Conservation (phyloP, 2,329 filamentous ascomycete species). For the Fusarium sp. region DNA sequence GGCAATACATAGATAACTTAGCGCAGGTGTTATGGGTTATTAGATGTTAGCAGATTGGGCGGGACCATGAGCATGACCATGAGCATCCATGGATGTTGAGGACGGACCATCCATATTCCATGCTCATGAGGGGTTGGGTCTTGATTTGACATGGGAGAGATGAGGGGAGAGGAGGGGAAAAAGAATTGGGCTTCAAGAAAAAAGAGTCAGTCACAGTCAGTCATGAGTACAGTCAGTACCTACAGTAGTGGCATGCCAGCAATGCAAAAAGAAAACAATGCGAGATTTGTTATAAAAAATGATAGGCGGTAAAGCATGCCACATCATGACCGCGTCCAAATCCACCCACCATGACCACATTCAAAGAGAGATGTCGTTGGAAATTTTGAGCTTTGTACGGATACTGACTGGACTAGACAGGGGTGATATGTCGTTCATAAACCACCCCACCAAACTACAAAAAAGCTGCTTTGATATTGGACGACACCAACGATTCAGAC, state of each 20-base stretch:
- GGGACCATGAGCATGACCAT: slow-evolving; percentile 7
- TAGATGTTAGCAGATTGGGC: slow-evolving; percentile 12
- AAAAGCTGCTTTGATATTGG: slow-evolving; percentile 35
- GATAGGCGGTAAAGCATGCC: slow-evolving; percentile 35
- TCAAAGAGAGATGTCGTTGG: slow-evolving; percentile 19
- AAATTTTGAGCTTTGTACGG: slow-evolving; percentile 12
- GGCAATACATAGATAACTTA: slow-evolving; percentile 17
- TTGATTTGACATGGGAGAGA: not conserved
- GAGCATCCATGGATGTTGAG: slow-evolving; percentile 2
- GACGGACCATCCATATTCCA: slow-evolving; percentile 4
- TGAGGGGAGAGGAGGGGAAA: slow-evolving; percentile 7
- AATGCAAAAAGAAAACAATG: slow-evolving; percentile 23
- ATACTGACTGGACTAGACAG: slow-evolving; percentile 14
- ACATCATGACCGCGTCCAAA: slow-evolving; percentile 24
- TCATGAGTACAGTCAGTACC: not conserved
- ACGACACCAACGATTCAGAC: slow-evolving; percentile 24
- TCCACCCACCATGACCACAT: slow-evolving; percentile 8
- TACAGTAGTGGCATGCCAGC: slow-evolving; percentile 5
- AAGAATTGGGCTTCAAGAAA: slow-evolving; percentile 10
- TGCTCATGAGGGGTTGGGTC: slow-evolving; percentile 26
- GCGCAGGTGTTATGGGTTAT: slow-evolving; percentile 10
- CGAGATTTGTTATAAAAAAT: slow-evolving; percentile 30
- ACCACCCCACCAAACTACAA: slow-evolving; percentile 29
- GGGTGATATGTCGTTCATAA: slow-evolving; percentile 35
- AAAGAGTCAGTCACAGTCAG: not conserved